These are phyloP conservation scores for Cylindrodendrum hubeiense DNA, from an alignment of 2,329 filamentous ascomycete species.

Conservation along the genomic window DNA sequence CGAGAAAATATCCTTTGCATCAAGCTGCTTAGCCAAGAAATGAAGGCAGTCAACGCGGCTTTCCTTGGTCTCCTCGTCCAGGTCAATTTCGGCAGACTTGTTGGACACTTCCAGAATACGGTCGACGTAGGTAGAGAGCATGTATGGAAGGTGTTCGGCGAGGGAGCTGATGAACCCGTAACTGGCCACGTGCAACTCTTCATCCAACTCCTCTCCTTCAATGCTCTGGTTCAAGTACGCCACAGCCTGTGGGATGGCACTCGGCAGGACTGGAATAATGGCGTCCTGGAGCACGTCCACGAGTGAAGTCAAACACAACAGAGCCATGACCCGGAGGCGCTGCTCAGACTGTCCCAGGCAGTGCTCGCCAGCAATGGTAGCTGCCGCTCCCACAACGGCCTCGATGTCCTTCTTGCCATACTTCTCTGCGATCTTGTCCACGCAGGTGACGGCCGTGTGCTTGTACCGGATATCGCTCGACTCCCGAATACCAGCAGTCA, in stretches of 20 bases:
- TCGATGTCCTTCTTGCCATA: slow-evolving; percentile 93
- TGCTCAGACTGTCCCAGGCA: slow-evolving; percentile 82
- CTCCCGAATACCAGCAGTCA: slow-evolving; percentile 81
- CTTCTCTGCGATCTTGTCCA: slow-evolving; percentile 93
- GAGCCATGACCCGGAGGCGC: slow-evolving; percentile 82
- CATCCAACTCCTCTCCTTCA: slow-evolving; percentile 64
- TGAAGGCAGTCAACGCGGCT: slow-evolving; percentile 77
- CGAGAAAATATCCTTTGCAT: slow-evolving; percentile 81
- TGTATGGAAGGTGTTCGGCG: slow-evolving; percentile 87
- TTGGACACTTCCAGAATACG: slow-evolving; percentile 79
- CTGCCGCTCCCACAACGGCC: slow-evolving; percentile 79
- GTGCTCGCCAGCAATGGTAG: slow-evolving; percentile 79
- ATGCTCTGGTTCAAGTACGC: slow-evolving; percentile 76
- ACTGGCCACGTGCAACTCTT: slow-evolving; percentile 82
- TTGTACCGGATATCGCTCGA: slow-evolving; percentile 81
- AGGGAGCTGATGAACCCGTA: slow-evolving; percentile 85
- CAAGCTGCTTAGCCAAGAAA: slow-evolving; percentile 81
- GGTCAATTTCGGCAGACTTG: slow-evolving; percentile 72
- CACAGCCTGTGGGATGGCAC: slow-evolving; percentile 79
- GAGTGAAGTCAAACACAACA: slow-evolving; percentile 89
- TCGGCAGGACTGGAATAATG: slow-evolving; percentile 85
- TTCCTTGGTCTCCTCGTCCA: slow-evolving; percentile 73
- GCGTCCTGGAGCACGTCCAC: slow-evolving; percentile 89
- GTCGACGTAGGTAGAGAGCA: slow-evolving; percentile 84
- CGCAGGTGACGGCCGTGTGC: slow-evolving; percentile 87